Conservation (phyloP, 495 filamentous ascomycete genomes). For the Aspergillus homomorphus region DNA sequence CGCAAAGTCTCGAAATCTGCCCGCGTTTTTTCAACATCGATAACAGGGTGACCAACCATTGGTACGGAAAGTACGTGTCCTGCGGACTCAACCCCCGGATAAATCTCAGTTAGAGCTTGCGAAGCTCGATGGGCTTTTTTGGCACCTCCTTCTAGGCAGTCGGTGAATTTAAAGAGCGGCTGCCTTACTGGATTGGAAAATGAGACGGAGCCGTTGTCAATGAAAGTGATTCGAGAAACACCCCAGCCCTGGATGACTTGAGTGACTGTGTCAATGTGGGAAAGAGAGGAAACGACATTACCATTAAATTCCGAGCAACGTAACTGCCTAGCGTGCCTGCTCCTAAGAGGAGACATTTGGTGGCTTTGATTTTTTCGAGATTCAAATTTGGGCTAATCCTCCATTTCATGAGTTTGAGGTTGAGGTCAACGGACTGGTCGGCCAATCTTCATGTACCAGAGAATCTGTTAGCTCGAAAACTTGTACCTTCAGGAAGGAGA, state of each 20-base stretch:
- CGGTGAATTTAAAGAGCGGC: constrained; percentile 83
- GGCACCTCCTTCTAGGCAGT: constrained; percentile 81
- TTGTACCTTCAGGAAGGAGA: not conserved
- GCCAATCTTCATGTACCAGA: constrained; percentile 54
- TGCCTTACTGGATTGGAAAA: constrained; percentile 98
- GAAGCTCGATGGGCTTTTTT: constrained; percentile 82
- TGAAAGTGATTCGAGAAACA: constrained; percentile 92
- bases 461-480: not conserved
- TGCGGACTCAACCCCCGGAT: constrained; percentile 78
- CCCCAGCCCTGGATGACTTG: constrained; percentile 69
- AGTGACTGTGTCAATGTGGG: not conserved
- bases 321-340: constrained; percentile 93
- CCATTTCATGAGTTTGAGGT: constrained; percentile 98
- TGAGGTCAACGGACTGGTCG: constrained; percentile 95
- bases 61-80: constrained; percentile 83
- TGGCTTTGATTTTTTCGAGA: constrained; percentile 83
- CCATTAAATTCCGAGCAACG: constrained; percentile 82
- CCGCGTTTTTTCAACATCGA: constrained; percentile 62
- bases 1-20: constrained; percentile 72
- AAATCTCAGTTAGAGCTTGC: constrained; percentile 77
- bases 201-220: constrained; percentile 90
- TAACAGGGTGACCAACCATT: constrained; percentile 89
- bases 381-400: constrained; percentile 84
- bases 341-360: constrained; percentile 90
- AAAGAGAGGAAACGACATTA: constrained; percentile 17